Conservation (phyloP, 2,329 filamentous ascomycete species). For the Aspergillus awamori region DNA sequence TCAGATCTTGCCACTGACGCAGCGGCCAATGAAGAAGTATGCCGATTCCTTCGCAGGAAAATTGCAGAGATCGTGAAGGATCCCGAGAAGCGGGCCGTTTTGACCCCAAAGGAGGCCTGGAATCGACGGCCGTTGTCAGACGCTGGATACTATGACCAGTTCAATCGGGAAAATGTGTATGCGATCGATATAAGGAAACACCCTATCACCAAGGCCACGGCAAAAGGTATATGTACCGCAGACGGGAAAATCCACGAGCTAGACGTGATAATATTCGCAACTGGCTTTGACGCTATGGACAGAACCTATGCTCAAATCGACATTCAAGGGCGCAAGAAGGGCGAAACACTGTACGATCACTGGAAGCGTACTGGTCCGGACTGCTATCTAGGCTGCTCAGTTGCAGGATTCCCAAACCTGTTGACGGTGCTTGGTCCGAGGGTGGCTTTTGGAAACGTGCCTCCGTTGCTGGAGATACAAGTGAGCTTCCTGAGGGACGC, state of each 20-base stretch:
- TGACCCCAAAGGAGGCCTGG: slow-evolving; percentile 25
- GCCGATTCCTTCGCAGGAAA: slow-evolving; percentile 42
- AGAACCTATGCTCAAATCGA: slow-evolving; percentile 41
- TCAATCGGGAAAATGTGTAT: slow-evolving; percentile 48
- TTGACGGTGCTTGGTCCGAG: slow-evolving; percentile 47
- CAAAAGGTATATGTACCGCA: slow-evolving; percentile 40
- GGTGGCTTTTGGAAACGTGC: slow-evolving; percentile 39
- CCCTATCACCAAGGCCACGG: slow-evolving; percentile 33
- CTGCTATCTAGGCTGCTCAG: slow-evolving; percentile 17
- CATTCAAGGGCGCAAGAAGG: slow-evolving; percentile 30
- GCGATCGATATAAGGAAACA: slow-evolving; percentile 43
- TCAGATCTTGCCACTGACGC: slow-evolving; percentile 39
- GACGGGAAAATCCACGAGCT: slow-evolving; percentile 37
- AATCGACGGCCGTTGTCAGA: slow-evolving; percentile 25
- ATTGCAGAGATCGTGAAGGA: slow-evolving; percentile 36
- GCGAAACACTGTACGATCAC: not conserved
- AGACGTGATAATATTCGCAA: slow-evolving; percentile 31
- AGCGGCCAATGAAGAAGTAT: slow-evolving; percentile 43
- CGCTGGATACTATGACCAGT: slow-evolving; percentile 27
- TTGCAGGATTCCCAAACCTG: slow-evolving; percentile 50
- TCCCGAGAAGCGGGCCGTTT: slow-evolving; percentile 30
- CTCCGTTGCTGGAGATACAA: slow-evolving; percentile 31
- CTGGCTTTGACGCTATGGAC: slow-evolving; percentile 40
- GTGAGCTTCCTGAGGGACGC: not conserved
- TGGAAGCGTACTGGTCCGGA: slow-evolving; percentile 28